Evolutionary conservation across 2,329 filamentous ascomycete species (phyloP).

Genomic region (Cercospora zeina): DNA sequence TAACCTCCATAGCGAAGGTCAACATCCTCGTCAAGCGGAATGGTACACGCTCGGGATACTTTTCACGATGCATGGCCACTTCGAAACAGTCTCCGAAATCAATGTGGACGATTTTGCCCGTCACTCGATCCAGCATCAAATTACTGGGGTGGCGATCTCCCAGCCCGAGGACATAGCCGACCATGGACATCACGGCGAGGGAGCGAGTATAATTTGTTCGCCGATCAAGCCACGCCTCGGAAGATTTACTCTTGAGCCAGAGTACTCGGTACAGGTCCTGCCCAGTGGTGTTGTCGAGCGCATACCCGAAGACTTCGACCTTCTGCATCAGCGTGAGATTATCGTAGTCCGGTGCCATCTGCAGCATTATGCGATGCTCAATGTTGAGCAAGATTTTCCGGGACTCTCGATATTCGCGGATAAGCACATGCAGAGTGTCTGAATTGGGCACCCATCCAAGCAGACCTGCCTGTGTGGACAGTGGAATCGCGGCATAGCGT

Average conservation of each 20-base stretch:
- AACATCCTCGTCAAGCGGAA: constrained; percentile 98
- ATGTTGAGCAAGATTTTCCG: constrained; percentile 98
- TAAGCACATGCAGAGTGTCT: constrained; percentile 93
- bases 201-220: constrained; percentile 99
- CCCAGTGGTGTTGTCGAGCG: constrained; percentile 96
- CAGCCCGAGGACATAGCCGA: constrained; percentile 97
- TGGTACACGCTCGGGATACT: constrained; percentile 94
- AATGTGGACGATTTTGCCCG: constrained; percentile 96
- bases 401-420: constrained; percentile 94
- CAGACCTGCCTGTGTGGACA: constrained; percentile 94
- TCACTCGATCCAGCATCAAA: constrained; percentile 92
- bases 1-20: constrained; percentile 99
- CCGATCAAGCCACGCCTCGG: constrained; percentile 94
- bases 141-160: constrained; percentile 98
- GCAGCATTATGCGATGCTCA: constrained; percentile 98
- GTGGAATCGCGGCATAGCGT: constrained; percentile 90
- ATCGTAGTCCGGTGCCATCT: constrained; percentile 99
- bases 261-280: constrained; percentile 97
- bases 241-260: constrained; percentile 98
- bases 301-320: constrained; percentile 98
- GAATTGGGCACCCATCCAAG: constrained; percentile 97
- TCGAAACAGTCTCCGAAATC: constrained; percentile 99
- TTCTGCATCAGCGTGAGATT: constrained; percentile 99
- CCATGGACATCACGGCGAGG: constrained; percentile 99
- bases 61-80: constrained; percentile 98